Percentiles rank a stretch among this genome's conserved stretches.
Evolutionary conservation across 2,329 filamentous ascomycete genomes (phyloP).

Genomic region (Clonostachys sp.): DNA sequence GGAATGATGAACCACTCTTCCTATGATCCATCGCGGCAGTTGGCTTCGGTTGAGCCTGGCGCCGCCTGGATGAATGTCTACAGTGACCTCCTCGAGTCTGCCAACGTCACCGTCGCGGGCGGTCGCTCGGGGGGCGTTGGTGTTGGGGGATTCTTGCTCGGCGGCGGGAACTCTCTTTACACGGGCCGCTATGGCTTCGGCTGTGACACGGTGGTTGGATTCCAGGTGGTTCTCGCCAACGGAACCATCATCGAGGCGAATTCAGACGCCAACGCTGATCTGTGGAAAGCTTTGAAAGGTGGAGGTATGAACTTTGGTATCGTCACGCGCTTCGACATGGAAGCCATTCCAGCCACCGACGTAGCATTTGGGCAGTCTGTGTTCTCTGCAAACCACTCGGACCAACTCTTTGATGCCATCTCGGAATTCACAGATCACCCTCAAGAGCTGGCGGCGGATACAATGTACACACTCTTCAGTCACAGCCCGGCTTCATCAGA

Average conservation of each 20-base stretch:
- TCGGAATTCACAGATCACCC: not conserved
- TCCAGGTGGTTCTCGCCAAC: constrained; percentile 41
- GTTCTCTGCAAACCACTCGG: not conserved
- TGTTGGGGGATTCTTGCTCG: constrained; percentile 18
- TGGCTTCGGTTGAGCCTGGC: constrained; percentile 5
- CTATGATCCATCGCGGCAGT: constrained; percentile 4
- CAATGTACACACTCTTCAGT: too few species aligned
- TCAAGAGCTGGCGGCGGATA: too few species aligned
- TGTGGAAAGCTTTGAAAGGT: constrained; percentile 8
- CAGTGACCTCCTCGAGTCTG: constrained; percentile 10
- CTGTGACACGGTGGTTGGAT: constrained; percentile 38
- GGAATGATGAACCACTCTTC: constrained; percentile 11
- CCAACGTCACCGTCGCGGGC: constrained; percentile 33
- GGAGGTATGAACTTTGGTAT: constrained; percentile 10
- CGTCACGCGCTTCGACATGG: constrained; percentile 10
- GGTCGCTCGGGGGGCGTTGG: constrained; percentile 30
- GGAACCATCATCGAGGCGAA: constrained; percentile 38
- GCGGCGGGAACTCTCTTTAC: constrained; percentile 15
- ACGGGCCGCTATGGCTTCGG: constrained; percentile 34
- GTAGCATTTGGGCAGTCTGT: not conserved
- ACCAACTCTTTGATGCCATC: not conserved
- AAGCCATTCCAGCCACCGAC: constrained; percentile 1
- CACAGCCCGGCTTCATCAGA: too few species aligned
- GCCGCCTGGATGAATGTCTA: constrained; percentile 7
- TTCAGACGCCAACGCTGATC: constrained; percentile 1